Percentiles rank a stretch among this genome's conserved stretches.
phyloP scores from a whole-genome alignment of 139 green algal genomes.

The Tetraselmis striata region DNA sequence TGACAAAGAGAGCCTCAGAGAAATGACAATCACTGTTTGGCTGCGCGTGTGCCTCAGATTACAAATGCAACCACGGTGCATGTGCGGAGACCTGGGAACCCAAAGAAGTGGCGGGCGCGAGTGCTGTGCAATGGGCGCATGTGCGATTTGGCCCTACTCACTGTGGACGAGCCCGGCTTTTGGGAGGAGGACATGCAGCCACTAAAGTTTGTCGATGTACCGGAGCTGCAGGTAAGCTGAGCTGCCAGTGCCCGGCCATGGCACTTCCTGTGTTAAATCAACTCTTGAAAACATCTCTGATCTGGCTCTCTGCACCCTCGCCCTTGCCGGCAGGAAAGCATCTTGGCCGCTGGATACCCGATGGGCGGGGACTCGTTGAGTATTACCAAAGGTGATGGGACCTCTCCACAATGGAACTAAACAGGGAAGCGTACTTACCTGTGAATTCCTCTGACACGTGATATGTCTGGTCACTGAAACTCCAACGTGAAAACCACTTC shows the following conservation, averaged over 20 bases:
- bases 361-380: slow-evolving; percentile 54
- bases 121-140: slow-evolving; percentile 59
- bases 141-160: slow-evolving; percentile 71
- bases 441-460: too few species aligned
- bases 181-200: slow-evolving; percentile 49
- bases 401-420: too few species aligned
- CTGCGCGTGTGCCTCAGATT: too few species aligned
- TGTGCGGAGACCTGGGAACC: slow-evolving; percentile 60
- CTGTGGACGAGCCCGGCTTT: slow-evolving; percentile 55
- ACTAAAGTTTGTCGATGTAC: slow-evolving; percentile 63
- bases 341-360: slow-evolving; percentile 65
- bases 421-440: too few species aligned
- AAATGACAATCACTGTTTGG: too few species aligned
- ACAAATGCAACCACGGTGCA: slow-evolving; percentile 56
- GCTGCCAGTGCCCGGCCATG: too few species aligned
- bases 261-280: too few species aligned
- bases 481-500: too few species aligned
- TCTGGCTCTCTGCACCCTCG: not conserved
- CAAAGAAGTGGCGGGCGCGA: slow-evolving; percentile 65
- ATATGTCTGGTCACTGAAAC: too few species aligned
- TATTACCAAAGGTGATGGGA: slow-evolving; percentile 60
- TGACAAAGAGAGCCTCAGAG: too few species aligned
- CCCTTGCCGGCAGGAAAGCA: slow-evolving; percentile 60
- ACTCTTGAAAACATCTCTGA: too few species aligned
- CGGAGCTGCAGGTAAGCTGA: slow-evolving; percentile 62